Evolutionary conservation across 2,329 filamentous ascomycete species (phyloP).

Genomic region (Byssochlamys sp.): DNA sequence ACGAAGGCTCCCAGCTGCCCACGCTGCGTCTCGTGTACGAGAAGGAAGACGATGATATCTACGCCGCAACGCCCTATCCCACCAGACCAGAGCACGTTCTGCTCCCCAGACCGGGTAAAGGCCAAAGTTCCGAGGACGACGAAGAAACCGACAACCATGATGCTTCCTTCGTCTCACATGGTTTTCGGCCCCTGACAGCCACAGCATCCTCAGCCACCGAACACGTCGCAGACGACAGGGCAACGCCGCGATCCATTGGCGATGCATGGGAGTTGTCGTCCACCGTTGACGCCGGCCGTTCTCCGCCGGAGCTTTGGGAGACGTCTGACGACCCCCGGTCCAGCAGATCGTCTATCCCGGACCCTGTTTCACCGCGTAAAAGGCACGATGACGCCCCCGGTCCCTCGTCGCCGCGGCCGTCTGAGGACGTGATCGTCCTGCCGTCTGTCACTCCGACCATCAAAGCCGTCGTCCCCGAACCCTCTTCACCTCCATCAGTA

Average conservation of each 20-base stretch:
- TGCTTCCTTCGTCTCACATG: slow-evolving; percentile 23
- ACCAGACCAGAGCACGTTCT: slow-evolving; percentile 39
- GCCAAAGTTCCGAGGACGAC: slow-evolving; percentile 19
- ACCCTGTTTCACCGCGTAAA: slow-evolving; percentile 10
- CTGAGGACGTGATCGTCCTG: slow-evolving; percentile 23
- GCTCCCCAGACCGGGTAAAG: slow-evolving; percentile 31
- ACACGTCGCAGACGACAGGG: slow-evolving; percentile 17
- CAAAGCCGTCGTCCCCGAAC: slow-evolving; percentile 25
- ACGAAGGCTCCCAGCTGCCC: slow-evolving; percentile 30
- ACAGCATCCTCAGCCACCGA: slow-evolving; percentile 21
- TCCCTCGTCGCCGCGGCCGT: background rate
- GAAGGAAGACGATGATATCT: slow-evolving; percentile 29
- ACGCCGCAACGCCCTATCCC: slow-evolving; percentile 36
- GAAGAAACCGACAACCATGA: slow-evolving; percentile 9
- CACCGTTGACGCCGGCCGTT: slow-evolving; percentile 26
- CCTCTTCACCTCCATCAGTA: slow-evolving; percentile 13
- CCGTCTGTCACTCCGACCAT: slow-evolving; percentile 28
- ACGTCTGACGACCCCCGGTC: slow-evolving; percentile 23
- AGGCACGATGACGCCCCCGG: background rate
- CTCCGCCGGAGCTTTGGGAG: slow-evolving; percentile 30
- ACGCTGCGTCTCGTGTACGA: slow-evolving; percentile 30
- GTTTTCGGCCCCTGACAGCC: slow-evolving; percentile 18
- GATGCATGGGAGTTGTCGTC: slow-evolving; percentile 29
- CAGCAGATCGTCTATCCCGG: slow-evolving; percentile 27
- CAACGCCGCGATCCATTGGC: slow-evolving; percentile 8